These are phyloP conservation scores for Fusarium fujikuroi DNA, from an alignment of 2,329 filamentous ascomycete species.

Conservation along the genomic window DNA sequence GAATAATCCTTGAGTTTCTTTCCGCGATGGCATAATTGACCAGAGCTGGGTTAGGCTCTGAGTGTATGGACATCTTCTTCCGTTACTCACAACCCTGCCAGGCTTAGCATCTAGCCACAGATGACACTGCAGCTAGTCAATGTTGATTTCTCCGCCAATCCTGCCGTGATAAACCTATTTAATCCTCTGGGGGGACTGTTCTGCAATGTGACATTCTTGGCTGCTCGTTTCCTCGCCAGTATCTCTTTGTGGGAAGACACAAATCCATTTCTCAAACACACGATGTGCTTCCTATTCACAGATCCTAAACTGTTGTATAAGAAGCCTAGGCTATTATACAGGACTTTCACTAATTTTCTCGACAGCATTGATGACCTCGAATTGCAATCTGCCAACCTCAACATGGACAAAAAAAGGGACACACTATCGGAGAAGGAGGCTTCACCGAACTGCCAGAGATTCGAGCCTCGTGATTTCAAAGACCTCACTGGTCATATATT, in stretches of 20 bases:
- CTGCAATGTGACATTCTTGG: background rate
- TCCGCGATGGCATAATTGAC: background rate
- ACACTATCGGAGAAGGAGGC: too few species aligned
- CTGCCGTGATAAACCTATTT: background rate
- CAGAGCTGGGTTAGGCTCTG: background rate
- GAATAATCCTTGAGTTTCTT: background rate
- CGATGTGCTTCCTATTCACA: background rate
- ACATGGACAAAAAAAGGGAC: background rate
- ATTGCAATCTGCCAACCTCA: background rate
- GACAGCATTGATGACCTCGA: background rate
- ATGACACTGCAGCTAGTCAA: background rate
- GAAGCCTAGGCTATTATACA: fast-evolving
- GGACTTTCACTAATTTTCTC: background rate
- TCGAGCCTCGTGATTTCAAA: background rate
- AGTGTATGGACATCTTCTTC: background rate
- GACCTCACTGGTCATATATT: background rate
- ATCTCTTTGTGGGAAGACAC: background rate
- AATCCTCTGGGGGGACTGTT: background rate
- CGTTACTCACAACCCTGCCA: background rate
- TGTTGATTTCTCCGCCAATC: background rate
- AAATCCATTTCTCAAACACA: background rate
- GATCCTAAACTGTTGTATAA: too few species aligned
- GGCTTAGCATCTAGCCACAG: background rate
- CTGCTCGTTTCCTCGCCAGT: background rate
- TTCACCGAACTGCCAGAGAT: too few species aligned